phyloP scores from a whole-genome alignment of 371 early-diverging fungal species.

The Mucor velutinosus region DNA sequence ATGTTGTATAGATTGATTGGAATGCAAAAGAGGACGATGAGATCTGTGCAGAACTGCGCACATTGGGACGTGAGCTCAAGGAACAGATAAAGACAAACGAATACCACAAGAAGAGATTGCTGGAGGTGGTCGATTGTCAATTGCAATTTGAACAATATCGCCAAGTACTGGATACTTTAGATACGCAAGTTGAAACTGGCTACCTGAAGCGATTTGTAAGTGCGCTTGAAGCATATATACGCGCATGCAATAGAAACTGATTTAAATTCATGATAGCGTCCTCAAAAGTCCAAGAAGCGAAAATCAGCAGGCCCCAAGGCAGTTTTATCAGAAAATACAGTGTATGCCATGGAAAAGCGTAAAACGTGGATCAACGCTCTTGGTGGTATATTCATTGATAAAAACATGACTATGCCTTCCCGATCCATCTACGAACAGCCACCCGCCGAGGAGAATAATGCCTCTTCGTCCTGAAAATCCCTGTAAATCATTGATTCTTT shows the following conservation, averaged over 20 bases:
- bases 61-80: conserved; percentile 71
- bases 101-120: conserved; percentile 64
- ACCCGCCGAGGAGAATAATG: neutral
- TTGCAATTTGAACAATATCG: conserved; percentile 89
- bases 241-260: neutral
- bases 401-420: conserved; percentile 68
- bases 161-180: conserved; percentile 83
- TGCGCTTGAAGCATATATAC: neutral
- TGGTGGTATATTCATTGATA: conserved; percentile 67
- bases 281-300: conserved; percentile 75
- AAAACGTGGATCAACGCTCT: conserved; percentile 40
- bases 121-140: conserved; percentile 71
- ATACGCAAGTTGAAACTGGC: conserved; percentile 83
- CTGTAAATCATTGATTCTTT: conserved; percentile 1
- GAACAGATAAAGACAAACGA: conserved; percentile 71
- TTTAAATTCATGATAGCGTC: conserved; percentile 42
- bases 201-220: conserved; percentile 85
- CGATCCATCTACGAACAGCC: conserved; percentile 58
- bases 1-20: conserved; percentile 60
- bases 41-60: conserved; percentile 71
- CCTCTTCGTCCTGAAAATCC: neutral
- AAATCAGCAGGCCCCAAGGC: conserved; percentile 57
- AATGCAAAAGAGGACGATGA: conserved; percentile 80
- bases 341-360: conserved; percentile 59
- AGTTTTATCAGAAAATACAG: conserved; percentile 52